phyloP scores from a whole-genome alignment of 306 rosid genomes.

The Lithocarpus polystachyus region DNA sequence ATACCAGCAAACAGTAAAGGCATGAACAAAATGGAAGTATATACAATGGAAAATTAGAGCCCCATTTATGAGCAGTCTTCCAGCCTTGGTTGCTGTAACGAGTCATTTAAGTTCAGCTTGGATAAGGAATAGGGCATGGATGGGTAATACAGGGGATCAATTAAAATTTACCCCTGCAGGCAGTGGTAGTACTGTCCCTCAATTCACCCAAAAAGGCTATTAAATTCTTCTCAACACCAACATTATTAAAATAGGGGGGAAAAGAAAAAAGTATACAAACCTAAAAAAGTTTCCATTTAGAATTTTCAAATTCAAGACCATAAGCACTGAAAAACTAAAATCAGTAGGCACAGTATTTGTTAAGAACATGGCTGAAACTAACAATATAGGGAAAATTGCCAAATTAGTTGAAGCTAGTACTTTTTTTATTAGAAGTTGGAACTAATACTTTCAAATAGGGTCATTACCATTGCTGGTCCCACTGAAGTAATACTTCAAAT shows the following conservation, averaged over 20 bases:
- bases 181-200: background rate
- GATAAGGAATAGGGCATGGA: background rate
- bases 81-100: background rate
- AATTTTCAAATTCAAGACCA: background rate
- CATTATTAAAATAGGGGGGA: background rate
- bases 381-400: background rate
- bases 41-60: background rate
- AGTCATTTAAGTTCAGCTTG: background rate
- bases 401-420: background rate
- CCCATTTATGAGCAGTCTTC: background rate
- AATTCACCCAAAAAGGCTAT: background rate
- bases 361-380: background rate
- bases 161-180: background rate
- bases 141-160: background rate
- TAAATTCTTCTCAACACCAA: background rate
- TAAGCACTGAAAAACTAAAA: background rate
- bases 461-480: background rate
- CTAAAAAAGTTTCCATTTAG: background rate
- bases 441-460: background rate
- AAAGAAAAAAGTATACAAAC: background rate
- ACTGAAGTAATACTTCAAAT: background rate
- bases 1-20: background rate
- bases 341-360: background rate
- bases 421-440: background rate
- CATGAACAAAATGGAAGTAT: background rate